Evolutionary conservation across 2,329 filamentous ascomycete species (phyloP).

Genomic region (Ploettnerulaceae sp.): DNA sequence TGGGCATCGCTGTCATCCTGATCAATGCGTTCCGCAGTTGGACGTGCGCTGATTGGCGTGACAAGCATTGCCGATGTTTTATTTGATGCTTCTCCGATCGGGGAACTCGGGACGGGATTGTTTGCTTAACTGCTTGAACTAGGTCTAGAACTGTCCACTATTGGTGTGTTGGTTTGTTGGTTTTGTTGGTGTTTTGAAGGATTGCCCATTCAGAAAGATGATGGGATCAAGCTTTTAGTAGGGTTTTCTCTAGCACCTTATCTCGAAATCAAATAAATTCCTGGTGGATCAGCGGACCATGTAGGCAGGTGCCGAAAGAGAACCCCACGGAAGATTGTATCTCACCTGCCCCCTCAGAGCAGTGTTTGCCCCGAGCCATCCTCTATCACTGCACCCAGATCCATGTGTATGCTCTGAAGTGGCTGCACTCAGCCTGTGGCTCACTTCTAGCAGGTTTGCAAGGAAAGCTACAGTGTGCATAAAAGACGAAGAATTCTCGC

Average conservation of each 20-base stretch:
- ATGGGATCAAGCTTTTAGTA: neutral
- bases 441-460: too few species aligned
- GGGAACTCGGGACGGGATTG: slow-evolving; percentile 3
- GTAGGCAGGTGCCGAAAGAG: neutral
- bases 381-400: neutral
- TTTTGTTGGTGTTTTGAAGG: neutral
- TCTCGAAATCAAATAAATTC: neutral
- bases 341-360: neutral
- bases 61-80: neutral
- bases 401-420: too few species aligned
- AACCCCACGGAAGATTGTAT: neutral
- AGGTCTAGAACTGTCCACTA: too few species aligned
- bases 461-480: too few species aligned
- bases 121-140: neutral
- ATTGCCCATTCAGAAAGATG: neutral
- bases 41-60: neutral
- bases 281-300: neutral
- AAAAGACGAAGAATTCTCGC: too few species aligned
- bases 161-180: too few species aligned
- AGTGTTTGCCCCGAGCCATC: neutral
- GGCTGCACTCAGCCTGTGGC: too few species aligned
- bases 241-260: neutral
- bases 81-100: neutral
- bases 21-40: neutral
- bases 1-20: neutral